Base-by-base conservation (phyloP, 345 rosid genomes). In the Euphorbia tirucalli region DNA sequence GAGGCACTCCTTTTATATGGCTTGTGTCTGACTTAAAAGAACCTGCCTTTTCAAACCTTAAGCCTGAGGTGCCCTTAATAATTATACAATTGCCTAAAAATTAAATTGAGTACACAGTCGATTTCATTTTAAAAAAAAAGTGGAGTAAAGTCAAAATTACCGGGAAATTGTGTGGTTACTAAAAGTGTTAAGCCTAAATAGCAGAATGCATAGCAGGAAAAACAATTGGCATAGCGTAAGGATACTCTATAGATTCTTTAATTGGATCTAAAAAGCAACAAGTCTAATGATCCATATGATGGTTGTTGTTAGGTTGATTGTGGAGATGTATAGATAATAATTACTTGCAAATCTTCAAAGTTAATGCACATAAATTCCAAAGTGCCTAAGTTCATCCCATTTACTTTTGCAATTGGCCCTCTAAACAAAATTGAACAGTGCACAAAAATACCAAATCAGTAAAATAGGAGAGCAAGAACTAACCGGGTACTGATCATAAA, bases 401-500 rank as follows among this genome's bases (percentile, higher is more conserved):
- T 43, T 35, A 4, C 13, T 35, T 35, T 62, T 32, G 15, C 28
- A 64, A 43, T 0, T 5, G 11, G 16, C 22, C 13, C 14, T 24
- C 24, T 6, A 22, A 24, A 64, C 3, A 39, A 22, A 28, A 52
- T 66, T 16, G 21, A 50, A 10, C n/a, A 28, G 27, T 11, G 37
- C 32, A 49, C 5, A 21, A 16, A 46, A 46, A 46, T 21, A 73
- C 4, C n/a, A 46, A 32, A 32, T 50, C 24, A 1, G 22, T 24
- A 32, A 25, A 61, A 24, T 19, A 74, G 44, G 2, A 31, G 64
- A 50, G 67, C 66, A 46, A 73, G 66, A 70, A 86, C 98, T 87
- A 28, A 93, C 99, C 88, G 99, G 99, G 71, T 89, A 96, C 74
- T 96, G 99, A 77, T 93, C 96, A 66, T 93, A 90, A 64, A 96